phyloP scores from a whole-genome alignment of 2,329 filamentous ascomycete genomes.

The Davidsoniella australis region DNA sequence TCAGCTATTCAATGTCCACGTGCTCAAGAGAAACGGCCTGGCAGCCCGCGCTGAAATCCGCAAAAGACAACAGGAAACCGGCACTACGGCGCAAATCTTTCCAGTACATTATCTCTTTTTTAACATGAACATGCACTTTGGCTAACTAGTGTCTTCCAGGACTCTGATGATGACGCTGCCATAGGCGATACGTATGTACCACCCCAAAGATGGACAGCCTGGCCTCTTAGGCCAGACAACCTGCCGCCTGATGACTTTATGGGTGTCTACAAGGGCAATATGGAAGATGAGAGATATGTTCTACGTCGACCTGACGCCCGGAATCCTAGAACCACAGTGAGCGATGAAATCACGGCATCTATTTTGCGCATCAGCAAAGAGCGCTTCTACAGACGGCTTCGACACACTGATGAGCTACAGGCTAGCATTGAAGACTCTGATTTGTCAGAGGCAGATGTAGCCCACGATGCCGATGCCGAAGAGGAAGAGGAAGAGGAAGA shows the following conservation, averaged over 20 bases:
- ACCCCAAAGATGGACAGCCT: constrained; percentile 59
- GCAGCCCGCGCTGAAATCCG: constrained; percentile 12
- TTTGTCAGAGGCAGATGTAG: neutral
- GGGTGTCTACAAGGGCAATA: neutral
- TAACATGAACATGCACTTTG: too few relatives aligned
- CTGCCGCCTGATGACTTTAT: constrained; percentile 31
- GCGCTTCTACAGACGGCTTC: neutral
- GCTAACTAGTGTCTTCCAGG: constrained; percentile 1
- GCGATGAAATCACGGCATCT: constrained; percentile 7
- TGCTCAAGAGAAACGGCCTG: constrained; percentile 32
- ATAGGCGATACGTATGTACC: constrained; percentile 21
- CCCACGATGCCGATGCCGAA: constrained; percentile 1
- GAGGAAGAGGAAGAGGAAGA: neutral
- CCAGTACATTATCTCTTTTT: neutral
- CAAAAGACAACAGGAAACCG: constrained; percentile 16
- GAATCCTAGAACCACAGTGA: constrained; percentile 1
- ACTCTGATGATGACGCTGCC: constrained; percentile 5
- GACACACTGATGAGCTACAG: constrained; percentile 2
- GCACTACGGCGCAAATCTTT: constrained; percentile 1
- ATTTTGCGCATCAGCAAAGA: constrained; percentile 6
- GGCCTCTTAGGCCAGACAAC: constrained; percentile 50
- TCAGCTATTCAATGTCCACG: constrained; percentile 67
- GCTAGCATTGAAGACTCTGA: constrained; percentile 8
- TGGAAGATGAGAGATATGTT: neutral
- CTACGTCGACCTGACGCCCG: neutral